A percentile compares a stretch with the other conserved stretches of the same genome.
These are phyloP conservation scores for Kodamaea restingae DNA, from an alignment of 805 yeast genomes.

Conservation along the genomic window DNA sequence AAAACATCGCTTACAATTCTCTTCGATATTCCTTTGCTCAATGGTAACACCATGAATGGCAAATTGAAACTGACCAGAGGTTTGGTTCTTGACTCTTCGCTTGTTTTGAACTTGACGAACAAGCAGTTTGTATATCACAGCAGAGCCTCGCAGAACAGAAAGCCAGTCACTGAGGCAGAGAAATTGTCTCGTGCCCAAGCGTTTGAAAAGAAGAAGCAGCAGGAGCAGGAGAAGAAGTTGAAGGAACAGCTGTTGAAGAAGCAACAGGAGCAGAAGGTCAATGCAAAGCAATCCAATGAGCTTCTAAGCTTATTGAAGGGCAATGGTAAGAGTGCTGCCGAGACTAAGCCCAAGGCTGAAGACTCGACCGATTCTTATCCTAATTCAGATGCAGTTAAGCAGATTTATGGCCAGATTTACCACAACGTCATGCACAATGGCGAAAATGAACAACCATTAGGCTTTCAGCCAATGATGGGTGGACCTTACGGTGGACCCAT, in stretches of 20 bases:
- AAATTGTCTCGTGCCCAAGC: slow-evolving; percentile 12
- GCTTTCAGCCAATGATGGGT: slow-evolving; percentile 7
- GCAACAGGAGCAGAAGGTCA: slow-evolving; percentile 9
- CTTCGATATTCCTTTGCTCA: slow-evolving; percentile 77
- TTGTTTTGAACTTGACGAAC: slow-evolving; percentile 71
- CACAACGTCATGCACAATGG: slow-evolving; percentile 42
- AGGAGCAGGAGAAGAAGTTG: slow-evolving; percentile 7
- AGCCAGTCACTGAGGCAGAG: slow-evolving; percentile 24
- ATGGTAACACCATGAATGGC: slow-evolving; percentile 81
- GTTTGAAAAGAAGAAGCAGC: slow-evolving; percentile 6
- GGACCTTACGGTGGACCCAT: slow-evolving; percentile 8
- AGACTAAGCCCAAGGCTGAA: slow-evolving; percentile 14
- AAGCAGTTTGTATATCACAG: slow-evolving; percentile 76
- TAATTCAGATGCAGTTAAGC: slow-evolving; percentile 33
- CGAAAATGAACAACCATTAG: slow-evolving; percentile 1
- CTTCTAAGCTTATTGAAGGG: slow-evolving; percentile 28
- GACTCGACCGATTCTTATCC: slow-evolving; percentile 11
- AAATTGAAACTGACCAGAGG: slow-evolving; percentile 78
- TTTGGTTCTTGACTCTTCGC: slow-evolving; percentile 71
- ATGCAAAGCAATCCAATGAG: slow-evolving; percentile 27
- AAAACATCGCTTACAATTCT: slow-evolving; percentile 68
- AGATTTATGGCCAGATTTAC: slow-evolving; percentile 41
- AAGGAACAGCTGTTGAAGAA: slow-evolving; percentile 9
- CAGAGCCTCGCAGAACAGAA: slow-evolving; percentile 49
- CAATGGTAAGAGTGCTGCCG: slow-evolving; percentile 5